Evolutionary conservation across 2,329 filamentous ascomycete species (phyloP).

Genomic region (Colletotrichum sp.): DNA sequence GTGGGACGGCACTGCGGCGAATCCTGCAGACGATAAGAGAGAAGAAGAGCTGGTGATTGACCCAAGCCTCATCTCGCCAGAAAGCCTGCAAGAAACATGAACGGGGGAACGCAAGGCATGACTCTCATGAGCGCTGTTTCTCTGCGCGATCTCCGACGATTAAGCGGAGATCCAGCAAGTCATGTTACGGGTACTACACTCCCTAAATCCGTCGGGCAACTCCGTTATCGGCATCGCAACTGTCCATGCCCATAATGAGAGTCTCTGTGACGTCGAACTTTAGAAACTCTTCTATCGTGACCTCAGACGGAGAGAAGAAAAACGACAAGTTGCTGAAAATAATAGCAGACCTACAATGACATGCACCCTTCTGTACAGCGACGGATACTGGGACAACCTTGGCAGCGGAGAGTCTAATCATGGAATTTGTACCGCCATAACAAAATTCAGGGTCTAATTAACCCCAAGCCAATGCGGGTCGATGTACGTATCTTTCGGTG

Average conservation of each 20-base stretch:
- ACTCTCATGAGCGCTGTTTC: background rate
- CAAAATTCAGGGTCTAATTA: background rate
- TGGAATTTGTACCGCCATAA: background rate
- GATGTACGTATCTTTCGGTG: background rate
- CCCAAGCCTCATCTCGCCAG: background rate
- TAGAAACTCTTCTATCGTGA: background rate
- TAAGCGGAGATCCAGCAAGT: background rate
- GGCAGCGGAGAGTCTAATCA: background rate
- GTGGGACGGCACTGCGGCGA: background rate
- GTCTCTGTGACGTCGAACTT: background rate
- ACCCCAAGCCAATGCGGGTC: background rate
- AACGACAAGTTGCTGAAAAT: background rate
- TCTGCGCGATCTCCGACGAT: background rate
- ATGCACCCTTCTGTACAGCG: background rate
- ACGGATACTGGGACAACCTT: background rate
- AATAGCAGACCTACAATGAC: background rate
- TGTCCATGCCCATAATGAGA: background rate
- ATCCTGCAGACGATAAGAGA: background rate
- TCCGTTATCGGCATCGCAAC: background rate
- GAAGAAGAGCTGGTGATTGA: background rate
- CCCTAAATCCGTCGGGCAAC: background rate
- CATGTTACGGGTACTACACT: background rate
- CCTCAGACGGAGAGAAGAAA: background rate
- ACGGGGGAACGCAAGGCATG: fast-evolving
- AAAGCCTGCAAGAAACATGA: background rate